Evolutionary conservation across 2,329 filamentous ascomycete species (phyloP).

Genomic region (Aspergillus tamarii): DNA sequence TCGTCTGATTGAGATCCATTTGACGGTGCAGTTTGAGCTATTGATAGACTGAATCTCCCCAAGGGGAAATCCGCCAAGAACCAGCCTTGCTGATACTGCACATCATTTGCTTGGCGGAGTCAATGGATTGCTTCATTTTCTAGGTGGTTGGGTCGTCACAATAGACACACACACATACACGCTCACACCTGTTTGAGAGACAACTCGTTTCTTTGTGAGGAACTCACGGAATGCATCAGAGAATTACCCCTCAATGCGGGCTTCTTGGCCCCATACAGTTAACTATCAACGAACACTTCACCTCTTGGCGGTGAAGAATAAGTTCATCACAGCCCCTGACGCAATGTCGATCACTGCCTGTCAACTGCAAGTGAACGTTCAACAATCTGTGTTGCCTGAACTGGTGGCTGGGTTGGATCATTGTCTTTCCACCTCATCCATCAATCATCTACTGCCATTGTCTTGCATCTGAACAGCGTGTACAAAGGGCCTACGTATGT

Average conservation of each 20-base stretch:
- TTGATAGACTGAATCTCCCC: neutral
- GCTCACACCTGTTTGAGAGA: too few relatives aligned
- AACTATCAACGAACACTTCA: neutral
- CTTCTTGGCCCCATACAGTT: neutral
- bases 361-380: neutral
- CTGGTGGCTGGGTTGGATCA: neutral
- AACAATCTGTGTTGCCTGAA: neutral
- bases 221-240: neutral
- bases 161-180: neutral
- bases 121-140: neutral
- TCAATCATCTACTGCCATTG: neutral
- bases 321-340: slow-evolving; percentile 9
- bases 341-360: slow-evolving; percentile 11
- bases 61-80: neutral
- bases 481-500: neutral
- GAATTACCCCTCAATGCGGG: neutral
- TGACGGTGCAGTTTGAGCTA: neutral
- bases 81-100: slow-evolving; percentile 6
- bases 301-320: slow-evolving; percentile 4
- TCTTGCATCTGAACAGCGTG: neutral
- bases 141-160: neutral
- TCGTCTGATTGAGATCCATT: too few relatives aligned
- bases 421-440: neutral
- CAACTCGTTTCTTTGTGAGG: neutral
- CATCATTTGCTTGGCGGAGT: slow-evolving; percentile 7